Base-by-base conservation (phyloP, 129 eudicot genomes). In the Heracleum sosnowskyi region DNA sequence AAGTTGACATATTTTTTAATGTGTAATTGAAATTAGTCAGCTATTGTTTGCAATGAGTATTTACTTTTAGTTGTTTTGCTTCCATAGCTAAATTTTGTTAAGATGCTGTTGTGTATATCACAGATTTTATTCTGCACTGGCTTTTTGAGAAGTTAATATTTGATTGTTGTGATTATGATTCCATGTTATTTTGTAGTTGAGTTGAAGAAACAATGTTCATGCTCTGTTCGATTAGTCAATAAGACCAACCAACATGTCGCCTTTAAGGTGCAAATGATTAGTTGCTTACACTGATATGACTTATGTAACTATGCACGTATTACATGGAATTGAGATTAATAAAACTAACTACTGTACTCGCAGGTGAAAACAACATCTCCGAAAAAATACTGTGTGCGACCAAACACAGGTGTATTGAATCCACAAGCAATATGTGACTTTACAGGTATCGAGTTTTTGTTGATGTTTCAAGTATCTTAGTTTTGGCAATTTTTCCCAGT, bases 201-300 rank as follows among this genome's bases (percentile, higher is more conserved):
- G 80, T 76, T 77, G 77, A 84, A 82, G 85, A 90, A 90, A 81
- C 90, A 88, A 76, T 81, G 87, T 84, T 77, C 87, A 18, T 87
- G 92, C 83, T 82, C 83, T 77, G 74, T 90, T 73, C 88, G 85
- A 47, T 83, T 88, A 79, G 62, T 76, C 75, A 90, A 90, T 74
- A 86, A 84, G 82, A 82, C 92, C 22, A 81, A 81, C 75, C 76
- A 79, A 77, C 83, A 82, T 86, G 91, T 90, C 64, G 96, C 92
- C 70, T 90, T 88, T 78, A 87, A 81, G 88, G 84, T 84, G 69
- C n/a, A 51, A 47, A 76, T 11, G 22, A 28, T 4, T 11, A 41
- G 33, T 39, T 39, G 39, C n/a, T 66, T 81, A 7, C 47, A 47
- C n/a, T 6, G 28, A 24, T 15, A 55, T 81, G 47, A 20, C n/a